Evolutionary conservation across 1,139 yeast species (phyloP), one percentile per base, ranked within the genome.

Genomic region (Saccharomyces hybrid): DNA sequence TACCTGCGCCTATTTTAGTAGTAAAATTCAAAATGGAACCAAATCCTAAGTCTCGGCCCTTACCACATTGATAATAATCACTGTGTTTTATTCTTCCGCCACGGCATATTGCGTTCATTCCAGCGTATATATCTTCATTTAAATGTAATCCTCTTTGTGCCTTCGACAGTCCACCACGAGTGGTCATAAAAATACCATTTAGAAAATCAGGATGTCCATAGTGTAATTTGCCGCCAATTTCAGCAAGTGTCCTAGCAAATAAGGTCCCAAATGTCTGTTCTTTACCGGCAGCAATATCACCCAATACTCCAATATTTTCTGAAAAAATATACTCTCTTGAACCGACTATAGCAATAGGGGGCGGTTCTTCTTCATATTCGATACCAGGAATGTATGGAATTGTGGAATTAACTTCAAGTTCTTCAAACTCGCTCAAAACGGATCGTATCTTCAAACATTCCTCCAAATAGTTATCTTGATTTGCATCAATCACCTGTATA

Each of bases 181-280:
- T 89, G 0, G 88, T 83, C 96, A 89, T 88, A 64, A 86, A 89
- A 0, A 87, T 82, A 0, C 82, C 91, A 71, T 89, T 87, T 52
- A 89, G 73, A 61, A 89, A 88, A 69, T 89, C 97, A 0, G 97
- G 97, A 68, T 89, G 97, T 0, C 97, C 97, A 70, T 89, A 89
- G 65, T 89, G 97, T 44, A 89, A 72, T 66, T 89, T 89, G 0
- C 95, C 96, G 0, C 96, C 96, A 59, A 89, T 83, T 59, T 84
- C 86, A 0, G 95, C 91, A 61, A 89, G 72, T 0, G 96, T 87
- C 60, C 97, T 75, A 0, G 96, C 91, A 74, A 88, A 89, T 55
- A 89, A 73, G 0, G 97, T 89, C 0, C 97, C 96, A 75, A 89
- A 89, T 0, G 96, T 89, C 67, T 89, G 96, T 65, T 89, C 97